Percentiles rank a stretch among this genome's conserved stretches.
These are phyloP conservation scores for Eucalyptus lansdowneana DNA, from an alignment of 345 rosid species.

Conservation along the genomic window DNA sequence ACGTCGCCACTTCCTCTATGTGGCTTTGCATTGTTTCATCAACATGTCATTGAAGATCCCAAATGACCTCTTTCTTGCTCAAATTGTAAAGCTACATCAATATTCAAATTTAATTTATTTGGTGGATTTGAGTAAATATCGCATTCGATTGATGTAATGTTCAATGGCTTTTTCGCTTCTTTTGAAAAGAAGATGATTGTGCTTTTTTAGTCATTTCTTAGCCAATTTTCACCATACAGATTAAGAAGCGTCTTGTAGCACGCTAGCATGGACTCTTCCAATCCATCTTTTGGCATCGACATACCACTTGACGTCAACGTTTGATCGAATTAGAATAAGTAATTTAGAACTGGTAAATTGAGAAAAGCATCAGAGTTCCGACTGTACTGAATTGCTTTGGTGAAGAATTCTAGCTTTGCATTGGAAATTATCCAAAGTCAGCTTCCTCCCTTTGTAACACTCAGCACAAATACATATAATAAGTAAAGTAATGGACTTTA, in stretches of 20 bases:
- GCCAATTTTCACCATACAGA: background rate
- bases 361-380: background rate
- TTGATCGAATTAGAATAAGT: background rate
- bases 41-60: background rate
- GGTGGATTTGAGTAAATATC: background rate
- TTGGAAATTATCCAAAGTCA: background rate
- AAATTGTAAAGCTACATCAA: background rate
- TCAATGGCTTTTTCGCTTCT: background rate
- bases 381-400: background rate
- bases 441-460: background rate
- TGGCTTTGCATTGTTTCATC: background rate
- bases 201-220: background rate
- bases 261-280: background rate
- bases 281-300: background rate
- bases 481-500: background rate
- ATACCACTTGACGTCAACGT: background rate
- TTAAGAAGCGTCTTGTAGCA: background rate
- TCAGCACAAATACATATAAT: background rate
- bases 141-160: background rate
- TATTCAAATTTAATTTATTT: background rate
- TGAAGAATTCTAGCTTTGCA: background rate
- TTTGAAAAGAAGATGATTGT: background rate
- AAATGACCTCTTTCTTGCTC: background rate
- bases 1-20: background rate
- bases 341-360: background rate